Evolutionary conservation across 495 filamentous ascomycete species (phyloP), one percentile per base, ranked within the genome.

Genomic region (Penicillium nucicola): DNA sequence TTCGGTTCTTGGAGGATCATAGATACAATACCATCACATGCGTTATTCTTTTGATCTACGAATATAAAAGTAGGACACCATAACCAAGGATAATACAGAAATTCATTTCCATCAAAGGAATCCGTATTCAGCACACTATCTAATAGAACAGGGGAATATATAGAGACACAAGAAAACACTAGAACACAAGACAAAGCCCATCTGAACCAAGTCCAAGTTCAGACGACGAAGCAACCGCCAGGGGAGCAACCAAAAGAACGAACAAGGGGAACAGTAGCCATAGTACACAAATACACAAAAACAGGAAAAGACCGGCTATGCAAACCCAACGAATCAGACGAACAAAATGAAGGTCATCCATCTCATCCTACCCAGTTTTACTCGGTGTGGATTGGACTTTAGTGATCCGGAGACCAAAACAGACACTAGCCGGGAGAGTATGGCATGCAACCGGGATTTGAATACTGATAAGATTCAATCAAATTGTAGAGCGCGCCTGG

Each of bases 71-170:
- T 28, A 53, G 25, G 35, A 49, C 36, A 45, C 20, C 23, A 23
- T 10, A 23, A 36, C 42, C 23, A 48, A 38, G 11, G 42, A 43
- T 11, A 10, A 40, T 43, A 17, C n/a, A 42, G 31, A 48, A 36
- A 58, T 41, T 32, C 46, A 52, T 46, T 50, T 54, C 50, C 46
- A 28, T 8, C 5, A 8, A 28, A 28, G 10, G 25, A 28, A 28
- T 28, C 5, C 5, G 25, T 8, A 0, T 14, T 50, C 50, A 55
- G 58, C 58, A 51, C 48, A 40, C 44, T 41, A 55, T 61, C 47
- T 57, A 57, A 36, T 58, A 55, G 55, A 57, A 46, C 12, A 47
- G 13, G 36, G 15, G 13, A 43, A 32, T 32, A 48, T 19, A 19
- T 14, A 25, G n/a, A 41, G n/a, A 42, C 20, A 22, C 20, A 22